Evolutionary conservation across 805 yeast species (phyloP).

Genomic region (Isabelozyma heimii): DNA sequence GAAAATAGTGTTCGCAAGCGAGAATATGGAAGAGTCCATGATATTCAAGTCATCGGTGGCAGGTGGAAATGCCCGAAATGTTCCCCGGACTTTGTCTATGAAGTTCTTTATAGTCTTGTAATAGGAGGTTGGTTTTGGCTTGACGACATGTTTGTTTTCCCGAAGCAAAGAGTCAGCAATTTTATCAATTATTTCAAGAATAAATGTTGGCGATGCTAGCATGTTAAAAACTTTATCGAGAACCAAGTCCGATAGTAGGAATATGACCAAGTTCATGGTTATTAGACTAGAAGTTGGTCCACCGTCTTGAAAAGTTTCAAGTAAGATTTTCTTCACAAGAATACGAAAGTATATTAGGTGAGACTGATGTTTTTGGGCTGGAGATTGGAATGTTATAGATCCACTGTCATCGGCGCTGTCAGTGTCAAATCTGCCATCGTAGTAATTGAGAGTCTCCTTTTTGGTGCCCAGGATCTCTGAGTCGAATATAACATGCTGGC

Average conservation of each 20-base stretch:
- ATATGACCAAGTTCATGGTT: slow-evolving; percentile 15
- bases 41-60: background rate
- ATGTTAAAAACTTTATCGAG: slow-evolving; percentile 19
- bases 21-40: slow-evolving; percentile 7
- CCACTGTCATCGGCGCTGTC: background rate
- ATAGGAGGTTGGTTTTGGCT: background rate
- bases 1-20: slow-evolving; percentile 7
- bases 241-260: slow-evolving; percentile 29
- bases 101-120: background rate
- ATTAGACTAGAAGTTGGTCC: slow-evolving; percentile 22
- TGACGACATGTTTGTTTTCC: background rate
- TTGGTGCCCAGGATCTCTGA: background rate
- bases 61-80: background rate
- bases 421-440: background rate
- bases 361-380: background rate
- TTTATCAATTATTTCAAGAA: slow-evolving; percentile 14
- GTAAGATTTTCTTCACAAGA: slow-evolving; percentile 19
- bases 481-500: slow-evolving; percentile 18
- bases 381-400: background rate
- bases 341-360: slow-evolving; percentile 19
- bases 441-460: background rate
- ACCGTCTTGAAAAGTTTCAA: slow-evolving; percentile 8
- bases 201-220: slow-evolving; percentile 23
- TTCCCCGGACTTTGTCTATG: background rate
- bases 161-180: slow-evolving; percentile 1